Base-by-base conservation (phyloP, 2,329 filamentous ascomycete species). In the Pseudofabraea citricarpa region DNA sequence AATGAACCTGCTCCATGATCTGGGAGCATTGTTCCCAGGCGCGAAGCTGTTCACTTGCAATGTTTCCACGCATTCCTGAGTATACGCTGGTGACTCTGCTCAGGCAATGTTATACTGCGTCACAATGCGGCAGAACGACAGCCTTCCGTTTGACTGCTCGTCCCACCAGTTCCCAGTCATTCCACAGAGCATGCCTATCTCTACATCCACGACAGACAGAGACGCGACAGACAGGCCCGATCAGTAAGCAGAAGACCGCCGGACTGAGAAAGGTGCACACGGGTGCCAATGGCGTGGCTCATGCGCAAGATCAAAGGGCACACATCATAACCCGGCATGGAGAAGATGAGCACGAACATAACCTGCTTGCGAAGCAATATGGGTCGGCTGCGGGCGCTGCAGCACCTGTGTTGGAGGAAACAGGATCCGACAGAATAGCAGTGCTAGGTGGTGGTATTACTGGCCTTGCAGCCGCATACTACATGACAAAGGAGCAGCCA, bases 361-460 rank as follows among this genome's bases (percentile, higher is more conserved):
- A 15, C 27, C 16, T 21, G 21, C 18, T 22, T 21, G 35, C 35
- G 15, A 37, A 37, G n/a, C 10, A 22, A 21, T 21, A 3, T 21
- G 7, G 18, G n/a, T n/a, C n/a, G n/a, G n/a, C n/a, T n/a, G n/a
- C 13, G 20, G 9, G 10, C 35, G 15, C 5, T 22, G 3, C 19
- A 22, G 20, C 3, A 37, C 21, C 35, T 6, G 23, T 20, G 10
- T n/a, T n/a, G 6, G 15, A 23, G 9, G 15, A 22, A 10, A 18
- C 35, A 13, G 20, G 35, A 8, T 21, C n/a, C 15, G 31, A 43
- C 3, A 46, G 43, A 15, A 68, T 88, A 43, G 87, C 85, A 19
- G 73, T 94, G 40, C 64, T 94, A 22, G 90, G 90, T 41, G 88
- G 83, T 47, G 90, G 90, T 31, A 82, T 95, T 60, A 93, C 88